Conservation (phyloP, 108 stramenopile genomes). For the Cyclotella choctawhatcheeana region DNA sequence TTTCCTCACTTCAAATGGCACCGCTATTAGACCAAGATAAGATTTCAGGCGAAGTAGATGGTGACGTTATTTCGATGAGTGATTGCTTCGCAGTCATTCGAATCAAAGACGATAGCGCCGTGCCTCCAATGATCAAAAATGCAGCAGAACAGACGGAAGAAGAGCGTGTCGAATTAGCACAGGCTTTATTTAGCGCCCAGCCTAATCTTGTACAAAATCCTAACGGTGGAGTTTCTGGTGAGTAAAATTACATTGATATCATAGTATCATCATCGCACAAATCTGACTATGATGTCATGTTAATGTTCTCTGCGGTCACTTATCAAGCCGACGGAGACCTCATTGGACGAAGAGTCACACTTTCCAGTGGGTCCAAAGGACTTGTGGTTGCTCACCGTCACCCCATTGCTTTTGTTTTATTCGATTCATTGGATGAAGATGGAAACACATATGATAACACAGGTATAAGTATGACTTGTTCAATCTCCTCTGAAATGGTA, state of each 20-base stretch:
- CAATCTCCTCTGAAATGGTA: conserved; percentile 33
- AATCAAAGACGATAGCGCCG: conserved; percentile 12
- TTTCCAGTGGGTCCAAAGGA: conserved; percentile 57
- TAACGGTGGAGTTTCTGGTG: conserved; percentile 30
- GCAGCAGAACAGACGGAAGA: conserved; percentile 9
- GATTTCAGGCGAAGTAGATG: not conserved
- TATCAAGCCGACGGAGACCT: conserved; percentile 67
- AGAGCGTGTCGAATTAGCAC: conserved; percentile 30
- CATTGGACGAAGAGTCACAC: conserved; percentile 61
- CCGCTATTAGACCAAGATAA: conserved; percentile 8
- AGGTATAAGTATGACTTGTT: conserved; percentile 34
- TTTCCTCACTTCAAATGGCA: conserved; percentile 8
- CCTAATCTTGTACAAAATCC: conserved; percentile 8
- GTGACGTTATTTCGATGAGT: conserved; percentile 4
- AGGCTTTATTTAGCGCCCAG: conserved; percentile 22
- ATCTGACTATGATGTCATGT: not conserved
- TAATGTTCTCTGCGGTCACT: not conserved
- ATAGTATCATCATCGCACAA: not conserved
- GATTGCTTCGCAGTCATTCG: conserved; percentile 28
- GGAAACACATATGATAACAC: conserved; percentile 1
- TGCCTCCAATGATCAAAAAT: not conserved
- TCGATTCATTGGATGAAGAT: conserved; percentile 13
- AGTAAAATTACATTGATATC: not conserved
- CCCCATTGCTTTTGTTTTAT: conserved; percentile 80
- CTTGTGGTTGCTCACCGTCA: conserved; percentile 80